phyloP scores from a whole-genome alignment of 371 early-diverging fungal species.

The Haplosporangium sp. region DNA sequence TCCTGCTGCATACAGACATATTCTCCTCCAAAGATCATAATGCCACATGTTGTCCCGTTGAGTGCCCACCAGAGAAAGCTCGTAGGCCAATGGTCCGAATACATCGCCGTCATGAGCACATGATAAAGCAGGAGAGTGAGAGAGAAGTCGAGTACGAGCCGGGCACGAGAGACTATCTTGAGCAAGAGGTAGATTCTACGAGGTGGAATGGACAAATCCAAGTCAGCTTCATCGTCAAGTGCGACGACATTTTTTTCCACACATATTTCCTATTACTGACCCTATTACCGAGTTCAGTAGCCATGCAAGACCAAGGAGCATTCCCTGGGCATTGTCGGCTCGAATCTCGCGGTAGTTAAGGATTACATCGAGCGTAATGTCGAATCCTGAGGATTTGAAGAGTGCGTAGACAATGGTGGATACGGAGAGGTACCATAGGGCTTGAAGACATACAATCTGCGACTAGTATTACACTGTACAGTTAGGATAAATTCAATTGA shows the following conservation, averaged over 20 bases:
- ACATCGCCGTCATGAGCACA: conserved; percentile 67
- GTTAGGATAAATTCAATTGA: background rate
- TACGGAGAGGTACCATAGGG: conserved; percentile 70
- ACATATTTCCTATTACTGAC: conserved; percentile 40
- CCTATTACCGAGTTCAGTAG: conserved; percentile 69
- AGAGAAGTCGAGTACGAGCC: conserved; percentile 84
- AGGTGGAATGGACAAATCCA: background rate
- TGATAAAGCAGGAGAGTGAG: conserved; percentile 80
- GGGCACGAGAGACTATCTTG: conserved; percentile 81
- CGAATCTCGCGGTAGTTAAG: conserved; percentile 71
- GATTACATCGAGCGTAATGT: conserved; percentile 74
- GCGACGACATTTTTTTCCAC: background rate
- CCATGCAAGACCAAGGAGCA: conserved; percentile 76
- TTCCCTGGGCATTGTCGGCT: conserved; percentile 78
- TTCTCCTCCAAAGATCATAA: conserved; percentile 84
- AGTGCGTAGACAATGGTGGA: conserved; percentile 66
- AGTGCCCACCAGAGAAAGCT: conserved; percentile 79
- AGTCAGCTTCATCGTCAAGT: background rate
- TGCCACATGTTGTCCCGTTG: conserved; percentile 60
- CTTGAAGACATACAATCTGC: conserved; percentile 71
- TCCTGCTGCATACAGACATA: conserved; percentile 86
- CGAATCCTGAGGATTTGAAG: conserved; percentile 70
- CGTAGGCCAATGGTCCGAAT: conserved; percentile 70
- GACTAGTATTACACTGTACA: conserved; percentile 18
- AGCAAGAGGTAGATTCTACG: conserved; percentile 65